phyloP scores from a whole-genome alignment of 257 asterid genomes.

The Fraxinus excelsior region DNA sequence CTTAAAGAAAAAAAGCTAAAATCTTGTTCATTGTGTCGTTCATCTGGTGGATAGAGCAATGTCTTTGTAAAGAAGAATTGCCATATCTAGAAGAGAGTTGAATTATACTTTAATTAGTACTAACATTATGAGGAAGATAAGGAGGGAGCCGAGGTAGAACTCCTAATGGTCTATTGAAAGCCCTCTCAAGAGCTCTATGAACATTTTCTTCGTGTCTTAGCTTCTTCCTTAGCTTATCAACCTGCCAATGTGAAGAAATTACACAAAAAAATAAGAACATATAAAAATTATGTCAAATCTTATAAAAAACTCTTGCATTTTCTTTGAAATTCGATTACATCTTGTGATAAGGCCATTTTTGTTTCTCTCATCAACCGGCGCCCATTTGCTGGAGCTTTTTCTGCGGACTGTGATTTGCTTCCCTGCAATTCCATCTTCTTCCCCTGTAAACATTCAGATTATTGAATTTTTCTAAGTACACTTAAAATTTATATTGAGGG shows the following conservation, averaged over 20 bases:
- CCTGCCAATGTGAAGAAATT: constrained; percentile 46
- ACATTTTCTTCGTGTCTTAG: constrained; percentile 87
- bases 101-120: background rate
- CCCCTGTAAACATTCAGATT: constrained; percentile 48
- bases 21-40: background rate
- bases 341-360: constrained; percentile 76
- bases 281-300: background rate
- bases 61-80: background rate
- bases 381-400: constrained; percentile 23
- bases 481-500: background rate
- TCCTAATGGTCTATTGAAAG: constrained; percentile 81
- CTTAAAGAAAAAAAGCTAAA: background rate
- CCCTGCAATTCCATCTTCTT: constrained; percentile 57
- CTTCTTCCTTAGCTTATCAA: constrained; percentile 86
- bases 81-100: constrained; percentile 5
- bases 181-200: constrained; percentile 80
- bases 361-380: constrained; percentile 47
- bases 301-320: background rate
- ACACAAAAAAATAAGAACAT: background rate
- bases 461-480: background rate
- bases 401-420: constrained; percentile 37
- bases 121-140: constrained; percentile 82
- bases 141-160: constrained; percentile 90
- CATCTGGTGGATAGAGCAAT: background rate
- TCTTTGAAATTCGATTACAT: constrained; percentile 41